Evolutionary conservation across 108 stramenopile genomes (phyloP).

Genomic region (Asterionellopsis glacialis): DNA sequence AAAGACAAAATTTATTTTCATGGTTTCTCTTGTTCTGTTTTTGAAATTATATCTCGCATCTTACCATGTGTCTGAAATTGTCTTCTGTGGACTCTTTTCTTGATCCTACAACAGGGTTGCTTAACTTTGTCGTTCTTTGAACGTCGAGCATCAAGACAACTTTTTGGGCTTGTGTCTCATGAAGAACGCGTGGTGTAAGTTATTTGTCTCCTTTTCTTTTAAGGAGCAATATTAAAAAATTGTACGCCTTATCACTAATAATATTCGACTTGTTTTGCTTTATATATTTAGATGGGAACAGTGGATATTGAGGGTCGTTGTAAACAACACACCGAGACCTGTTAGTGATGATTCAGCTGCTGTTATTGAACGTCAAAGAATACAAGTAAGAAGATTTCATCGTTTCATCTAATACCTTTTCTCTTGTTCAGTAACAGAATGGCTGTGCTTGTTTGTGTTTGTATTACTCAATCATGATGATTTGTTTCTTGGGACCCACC

Average conservation of each 20-base stretch:
- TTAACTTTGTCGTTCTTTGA: slow-evolving; percentile 79
- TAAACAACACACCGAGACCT: slow-evolving; percentile 84
- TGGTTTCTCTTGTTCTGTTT: background rate
- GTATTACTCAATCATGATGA: background rate
- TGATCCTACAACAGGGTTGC: slow-evolving; percentile 34
- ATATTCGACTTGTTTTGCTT: background rate
- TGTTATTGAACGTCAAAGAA: slow-evolving; percentile 77
- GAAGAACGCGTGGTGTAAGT: slow-evolving; percentile 74
- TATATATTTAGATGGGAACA: slow-evolving; percentile 59
- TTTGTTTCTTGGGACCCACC: background rate
- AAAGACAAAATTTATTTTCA: no score
- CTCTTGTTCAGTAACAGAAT: background rate
- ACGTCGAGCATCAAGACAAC: slow-evolving; percentile 63
- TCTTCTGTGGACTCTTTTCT: background rate
- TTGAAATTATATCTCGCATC: background rate
- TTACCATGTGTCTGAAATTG: background rate
- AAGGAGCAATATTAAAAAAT: background rate
- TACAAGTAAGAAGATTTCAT: slow-evolving; percentile 57
- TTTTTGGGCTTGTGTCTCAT: slow-evolving; percentile 80
- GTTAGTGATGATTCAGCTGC: slow-evolving; percentile 72
- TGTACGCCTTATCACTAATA: background rate
- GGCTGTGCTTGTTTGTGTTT: background rate
- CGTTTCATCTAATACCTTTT: background rate
- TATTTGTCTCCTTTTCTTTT: background rate
- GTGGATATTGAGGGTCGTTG: slow-evolving; percentile 80